Conservation (phyloP, 306 rosid genomes). For the Glycine tomentella region DNA sequence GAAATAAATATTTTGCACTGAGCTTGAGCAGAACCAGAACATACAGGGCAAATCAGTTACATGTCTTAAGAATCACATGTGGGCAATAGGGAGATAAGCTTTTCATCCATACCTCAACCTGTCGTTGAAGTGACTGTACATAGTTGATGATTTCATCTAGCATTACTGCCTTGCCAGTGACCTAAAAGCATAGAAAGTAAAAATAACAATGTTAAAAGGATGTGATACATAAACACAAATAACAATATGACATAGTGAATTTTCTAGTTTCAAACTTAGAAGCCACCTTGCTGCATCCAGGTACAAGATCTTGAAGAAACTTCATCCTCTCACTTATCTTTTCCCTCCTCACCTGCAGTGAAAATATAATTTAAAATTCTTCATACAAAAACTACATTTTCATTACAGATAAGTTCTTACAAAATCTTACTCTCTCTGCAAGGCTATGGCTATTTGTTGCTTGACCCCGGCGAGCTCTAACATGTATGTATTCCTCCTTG, state of each 20-base stretch:
- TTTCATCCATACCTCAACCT: constrained; percentile 84
- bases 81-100: neutral
- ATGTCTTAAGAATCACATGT: constrained; percentile 29
- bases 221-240: constrained; percentile 13
- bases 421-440: constrained; percentile 87
- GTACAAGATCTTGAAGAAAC: constrained; percentile 99
- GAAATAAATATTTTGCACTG: constrained; percentile 4
- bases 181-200: constrained; percentile 55
- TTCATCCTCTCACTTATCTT: constrained; percentile 98
- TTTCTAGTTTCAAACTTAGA: constrained; percentile 36
- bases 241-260: constrained; percentile 14
- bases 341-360: constrained; percentile 92
- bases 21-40: constrained; percentile 26
- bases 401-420: neutral
- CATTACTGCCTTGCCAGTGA: constrained; percentile 99
- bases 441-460: constrained; percentile 99
- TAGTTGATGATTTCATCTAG: constrained; percentile 97
- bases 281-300: constrained; percentile 97
- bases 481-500: constrained; percentile 92
- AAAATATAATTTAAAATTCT: constrained; percentile 29
- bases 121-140: constrained; percentile 95
- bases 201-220: constrained; percentile 31
- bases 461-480: constrained; percentile 98
- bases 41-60: constrained; percentile 32
- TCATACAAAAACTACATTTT: neutral